A percentile compares a stretch with the other conserved stretches of the same genome.
Conservation (phyloP, 2,329 filamentous ascomycete genomes). For the Aspergillus phoenicis region DNA sequence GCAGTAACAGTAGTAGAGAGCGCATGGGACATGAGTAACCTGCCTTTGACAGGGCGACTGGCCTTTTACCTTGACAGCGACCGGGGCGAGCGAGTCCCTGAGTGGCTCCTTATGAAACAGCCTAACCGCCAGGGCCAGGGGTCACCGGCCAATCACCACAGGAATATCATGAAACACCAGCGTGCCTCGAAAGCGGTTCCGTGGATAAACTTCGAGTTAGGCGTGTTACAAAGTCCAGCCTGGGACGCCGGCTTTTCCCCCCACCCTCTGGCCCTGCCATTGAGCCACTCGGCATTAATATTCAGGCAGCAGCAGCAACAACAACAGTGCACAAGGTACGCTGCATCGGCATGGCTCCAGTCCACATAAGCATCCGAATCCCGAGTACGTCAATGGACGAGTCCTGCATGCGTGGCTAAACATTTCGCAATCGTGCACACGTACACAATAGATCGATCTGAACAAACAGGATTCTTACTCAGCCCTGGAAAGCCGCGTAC, state of each 20-base stretch:
- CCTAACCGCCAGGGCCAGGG: not conserved
- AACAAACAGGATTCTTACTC: not conserved
- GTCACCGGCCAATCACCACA: not conserved
- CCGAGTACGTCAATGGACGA: not conserved
- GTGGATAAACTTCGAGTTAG: not conserved
- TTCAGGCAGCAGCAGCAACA: not conserved
- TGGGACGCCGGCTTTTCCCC: not conserved
- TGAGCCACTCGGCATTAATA: not conserved
- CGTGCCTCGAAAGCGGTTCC: slow-evolving; percentile 1
- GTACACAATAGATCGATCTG: not conserved
- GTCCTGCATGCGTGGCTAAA: not conserved
- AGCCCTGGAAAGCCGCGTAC: slow-evolving; percentile 6
- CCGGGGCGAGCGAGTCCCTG: not conserved
- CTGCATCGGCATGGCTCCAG: no score
- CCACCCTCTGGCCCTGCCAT: not conserved
- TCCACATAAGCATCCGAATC: not conserved
- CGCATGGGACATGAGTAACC: not conserved
- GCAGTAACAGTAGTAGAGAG: not conserved
- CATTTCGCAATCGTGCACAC: not conserved
- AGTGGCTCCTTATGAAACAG: slow-evolving; percentile 3
- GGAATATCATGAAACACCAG: slow-evolving; percentile 1
- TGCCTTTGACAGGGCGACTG: slow-evolving; percentile 5
- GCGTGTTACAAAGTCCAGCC: not conserved
- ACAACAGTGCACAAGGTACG: not conserved
- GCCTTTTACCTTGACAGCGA: not conserved